Evolutionary conservation across 768 basidiomycete genomes (phyloP).

Genomic region (Boletus fagicola): DNA sequence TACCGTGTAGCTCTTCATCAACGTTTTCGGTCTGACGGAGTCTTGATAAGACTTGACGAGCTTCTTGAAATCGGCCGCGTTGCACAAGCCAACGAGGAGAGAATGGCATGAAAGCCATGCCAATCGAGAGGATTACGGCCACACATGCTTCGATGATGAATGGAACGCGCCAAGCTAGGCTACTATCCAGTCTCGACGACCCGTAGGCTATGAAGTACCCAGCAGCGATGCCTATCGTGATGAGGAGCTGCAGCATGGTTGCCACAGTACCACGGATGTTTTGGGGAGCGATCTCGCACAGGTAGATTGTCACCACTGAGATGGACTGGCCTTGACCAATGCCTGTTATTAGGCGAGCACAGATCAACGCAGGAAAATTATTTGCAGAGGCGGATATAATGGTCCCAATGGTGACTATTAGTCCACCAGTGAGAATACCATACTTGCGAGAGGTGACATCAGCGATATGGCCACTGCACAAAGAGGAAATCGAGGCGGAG

Average conservation of each 20-base stretch:
- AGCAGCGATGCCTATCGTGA: slow-evolving; percentile 42
- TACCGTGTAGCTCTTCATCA: slow-evolving; percentile 23
- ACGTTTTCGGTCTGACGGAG: slow-evolving; percentile 14
- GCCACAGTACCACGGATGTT: slow-evolving; percentile 41
- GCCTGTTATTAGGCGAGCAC: slow-evolving; percentile 46
- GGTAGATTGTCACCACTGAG: slow-evolving; percentile 40
- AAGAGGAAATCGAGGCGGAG: slow-evolving; percentile 40
- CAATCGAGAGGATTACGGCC: slow-evolving; percentile 17
- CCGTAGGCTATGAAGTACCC: slow-evolving; percentile 33
- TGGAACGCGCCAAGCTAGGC: slow-evolving; percentile 29
- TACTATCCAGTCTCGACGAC: slow-evolving; percentile 21
- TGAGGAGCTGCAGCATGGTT: slow-evolving; percentile 42
- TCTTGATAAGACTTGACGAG: slow-evolving; percentile 28
- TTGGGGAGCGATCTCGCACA: slow-evolving; percentile 43
- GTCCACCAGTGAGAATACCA: slow-evolving; percentile 42
- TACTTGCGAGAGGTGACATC: slow-evolving; percentile 47
- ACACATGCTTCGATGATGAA: slow-evolving; percentile 28
- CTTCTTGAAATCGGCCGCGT: slow-evolving; percentile 32
- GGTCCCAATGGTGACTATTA: slow-evolving; percentile 43
- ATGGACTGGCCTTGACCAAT: slow-evolving; percentile 47
- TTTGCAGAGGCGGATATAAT: slow-evolving; percentile 38
- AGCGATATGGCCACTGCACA: slow-evolving; percentile 42
- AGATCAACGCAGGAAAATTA: slow-evolving; percentile 39
- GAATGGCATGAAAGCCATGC: slow-evolving; percentile 25
- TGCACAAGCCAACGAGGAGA: slow-evolving; percentile 33